Base-by-base conservation (phyloP, 108 stramenopile genomes). In the Cyclotella choctawhatcheeana region DNA sequence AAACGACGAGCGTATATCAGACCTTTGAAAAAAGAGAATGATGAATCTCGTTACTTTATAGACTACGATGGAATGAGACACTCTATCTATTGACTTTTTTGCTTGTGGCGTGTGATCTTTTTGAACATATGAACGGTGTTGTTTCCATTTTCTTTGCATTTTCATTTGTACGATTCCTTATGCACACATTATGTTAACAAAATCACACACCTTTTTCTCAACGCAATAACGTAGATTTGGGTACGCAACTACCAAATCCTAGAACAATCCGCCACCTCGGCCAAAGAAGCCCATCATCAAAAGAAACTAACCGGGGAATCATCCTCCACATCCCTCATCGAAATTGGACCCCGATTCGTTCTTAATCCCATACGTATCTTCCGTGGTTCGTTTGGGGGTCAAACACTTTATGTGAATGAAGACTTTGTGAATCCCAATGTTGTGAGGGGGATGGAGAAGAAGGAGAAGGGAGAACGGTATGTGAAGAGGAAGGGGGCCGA, bases 331-430 rank as follows among this genome's bases (percentile, higher is more conserved):
- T 93, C 93, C 12, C 85, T 99, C 0, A 97, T 99, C 17, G 99
- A 99, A 78, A 98, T 99, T 52, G 99, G 99, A 32, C 99, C 99
- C 18, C 87, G 99, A 13, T 98, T 99, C 77, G 97, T 99, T 16
- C 88, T 99, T 44, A 87, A 96, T 35, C 98, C 97, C 16, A 98
- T 99, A 61, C 86, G 98, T 25, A 89, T 99, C 64, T 99, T 99
- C 68, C 80, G 89, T 26, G 99, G 99, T 33, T 94, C 96, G 26
- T 98, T 99, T 64, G 96, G 97, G n/a, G 99, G 99, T 1, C 97
- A 97, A 60, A 97, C 98, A 5, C 78, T 99, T 8, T 98, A 86
- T 60, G 84, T 87, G 59, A 99, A 99, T 73, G 83, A 90, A 2
- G 79, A 85, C n/a, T 99, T 95, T 67, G 89, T 98, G 34, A 93